Base-by-base conservation (phyloP, 257 asterid genomes). In the Solanum chmielewskii region DNA sequence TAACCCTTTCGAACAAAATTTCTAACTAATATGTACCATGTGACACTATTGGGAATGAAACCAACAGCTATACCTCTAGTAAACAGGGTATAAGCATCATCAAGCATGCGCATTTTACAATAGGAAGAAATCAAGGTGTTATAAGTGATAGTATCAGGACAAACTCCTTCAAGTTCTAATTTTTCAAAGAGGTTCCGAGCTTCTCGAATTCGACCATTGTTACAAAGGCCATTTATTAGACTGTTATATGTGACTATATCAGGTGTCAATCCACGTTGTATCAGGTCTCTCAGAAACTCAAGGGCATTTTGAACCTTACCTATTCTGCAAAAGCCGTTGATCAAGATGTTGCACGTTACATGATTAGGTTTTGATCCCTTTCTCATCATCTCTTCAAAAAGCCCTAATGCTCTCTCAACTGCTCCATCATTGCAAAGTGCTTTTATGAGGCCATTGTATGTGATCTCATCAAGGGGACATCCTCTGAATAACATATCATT, bases 401-500 rank as follows among this genome's bases (percentile, higher is more conserved):
- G 96, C 49, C 92, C 92, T 88, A 92, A 41, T 60, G 99, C 98
- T 87, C 92, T 93, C 83, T 95, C 98, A 73, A 94, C 88, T 47
- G 93, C 92, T 78, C 99, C 84, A 78, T 78, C 98, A 59, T 91
- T 95, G 89, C 99, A 96, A 21, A 96, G 95, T 83, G 96, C 94
- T 88, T 91, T 92, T 60, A 96, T 93, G 81, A 96, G 96, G 88
- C 94, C 91, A 41, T 93, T 94, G 87, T 78, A 93, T 94, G 99
- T 96, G 94, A 93, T 90, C 66, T 87, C 91, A 69, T 96, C 97
- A 25, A 92, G 93, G 87, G 91, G 44, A 33, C 90, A 93, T 88
- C 98, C 98, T 90, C 98, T 90, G 84, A 95, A 93, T 49, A 94
- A 49, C 99, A 96, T 96, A 84, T 95, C 98, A 84, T 94, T 91